Evolutionary conservation across 176 grass and related monocot genomes (phyloP), one percentile per base, ranked within the genome.

Genomic region (Aegilops speltoides): DNA sequence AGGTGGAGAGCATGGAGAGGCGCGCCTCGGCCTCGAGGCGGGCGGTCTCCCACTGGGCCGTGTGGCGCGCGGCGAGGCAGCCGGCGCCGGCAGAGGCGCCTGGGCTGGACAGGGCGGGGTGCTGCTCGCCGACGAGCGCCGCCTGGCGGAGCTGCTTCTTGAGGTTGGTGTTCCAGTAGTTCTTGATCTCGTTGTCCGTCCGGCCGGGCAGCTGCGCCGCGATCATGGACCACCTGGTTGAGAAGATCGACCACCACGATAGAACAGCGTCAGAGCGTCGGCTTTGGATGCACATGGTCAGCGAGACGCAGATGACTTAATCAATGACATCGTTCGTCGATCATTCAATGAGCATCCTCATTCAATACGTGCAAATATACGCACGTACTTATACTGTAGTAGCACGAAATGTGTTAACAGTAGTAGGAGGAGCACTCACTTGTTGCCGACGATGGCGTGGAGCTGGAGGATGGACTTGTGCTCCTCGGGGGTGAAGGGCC

Each of bases 181-280:
- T 98, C 91, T 98, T 98, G 92, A 98, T 95, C 91, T 95, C 96
- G 68, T 95, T 95, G 74, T 94, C 93, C 61, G 93, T 95, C 92
- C 95, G 90, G 13, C 95, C 93, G 0, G 95, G 93, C 72, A 98
- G 83, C 81, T 95, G 93, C 54, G 96, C 91, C n/a, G 93, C 96
- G 78, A 98, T 95, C 81, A 91, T 93, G 61, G 96, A 98, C 91
- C 95, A 98, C 89, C 95, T 98, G 84, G 64, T 93, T 95, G 84
- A 64, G 57, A 76, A 31, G 73, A 31, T 31, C 43, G 54, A 83
- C 9, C 79, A 90, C 79, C 48, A 26, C n/a, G 22, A 34, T 17
- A 26, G n/a, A 40, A 14, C 54, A 48, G 2, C 7, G 41, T 76
- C 73, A 76, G 73, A 64, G 38, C 5, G 38, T 19, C 72, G 22